Conservation (phyloP, 495 filamentous ascomycete genomes). For the Aspergillus kassunensis region DNA sequence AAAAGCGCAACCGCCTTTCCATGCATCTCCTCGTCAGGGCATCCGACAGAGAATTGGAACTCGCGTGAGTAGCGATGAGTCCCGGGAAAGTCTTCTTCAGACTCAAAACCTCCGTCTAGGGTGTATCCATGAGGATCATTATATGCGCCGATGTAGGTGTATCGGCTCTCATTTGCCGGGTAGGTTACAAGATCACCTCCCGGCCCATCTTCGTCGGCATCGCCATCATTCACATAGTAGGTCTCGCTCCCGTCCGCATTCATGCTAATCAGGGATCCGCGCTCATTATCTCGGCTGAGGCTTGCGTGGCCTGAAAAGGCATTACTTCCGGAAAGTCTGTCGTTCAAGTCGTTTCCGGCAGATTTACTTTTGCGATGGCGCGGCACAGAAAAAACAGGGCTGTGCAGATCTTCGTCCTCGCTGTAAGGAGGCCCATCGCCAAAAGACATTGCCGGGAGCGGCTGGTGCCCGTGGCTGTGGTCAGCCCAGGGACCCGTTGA, state of each 20-base stretch:
- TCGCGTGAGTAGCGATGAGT: constrained; percentile 71
- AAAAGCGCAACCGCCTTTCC: constrained; percentile 94
- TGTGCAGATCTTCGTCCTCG: constrained; percentile 94
- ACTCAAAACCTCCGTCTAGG: constrained; percentile 51
- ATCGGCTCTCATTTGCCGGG: constrained; percentile 59
- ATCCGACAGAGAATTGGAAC: constrained; percentile 93
- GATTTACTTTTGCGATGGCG: constrained; percentile 84
- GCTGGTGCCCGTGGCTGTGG: constrained; percentile 45
- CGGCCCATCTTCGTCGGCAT: constrained; percentile 60
- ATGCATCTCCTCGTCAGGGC: constrained; percentile 95
- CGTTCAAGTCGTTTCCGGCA: constrained; percentile 40
- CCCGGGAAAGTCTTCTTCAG: constrained; percentile 54
- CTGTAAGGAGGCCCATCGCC: constrained; percentile 93
- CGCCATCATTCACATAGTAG: constrained; percentile 68
- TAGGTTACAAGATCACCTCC: constrained; percentile 81
- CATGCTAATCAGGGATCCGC: constrained; percentile 62
- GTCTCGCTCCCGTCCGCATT: constrained; percentile 72
- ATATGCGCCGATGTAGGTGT: constrained; percentile 44
- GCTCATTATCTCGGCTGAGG: constrained; percentile 43
- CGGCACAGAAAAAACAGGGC: constrained; percentile 73
- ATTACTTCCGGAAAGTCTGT: constrained; percentile 36
- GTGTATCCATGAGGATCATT: constrained; percentile 55
- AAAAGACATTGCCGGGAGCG: constrained; percentile 81
- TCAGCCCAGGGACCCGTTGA: constrained; percentile 48
- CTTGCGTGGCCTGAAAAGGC: constrained; percentile 27